phyloP scores from a whole-genome alignment of 495 filamentous ascomycete genomes.

The Daldinia concentrica region DNA sequence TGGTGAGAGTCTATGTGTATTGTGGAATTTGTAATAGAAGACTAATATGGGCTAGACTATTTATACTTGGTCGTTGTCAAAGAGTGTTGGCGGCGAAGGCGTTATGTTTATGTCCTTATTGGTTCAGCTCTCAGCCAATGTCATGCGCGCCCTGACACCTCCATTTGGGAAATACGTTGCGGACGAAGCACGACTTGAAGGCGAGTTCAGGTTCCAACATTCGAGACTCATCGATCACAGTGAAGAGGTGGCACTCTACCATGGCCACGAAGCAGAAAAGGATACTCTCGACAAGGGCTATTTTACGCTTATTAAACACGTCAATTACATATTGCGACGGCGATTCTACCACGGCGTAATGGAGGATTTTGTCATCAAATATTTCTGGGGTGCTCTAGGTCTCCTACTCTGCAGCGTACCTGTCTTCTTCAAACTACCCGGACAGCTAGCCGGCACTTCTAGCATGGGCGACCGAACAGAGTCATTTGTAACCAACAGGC shows the following conservation, averaged over 20 bases:
- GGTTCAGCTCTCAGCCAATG: conserved; percentile 88
- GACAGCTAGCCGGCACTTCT: conserved; percentile 63
- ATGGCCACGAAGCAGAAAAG: conserved; percentile 95
- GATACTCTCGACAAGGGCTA: conserved; percentile 98
- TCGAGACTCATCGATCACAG: conserved; percentile 92
- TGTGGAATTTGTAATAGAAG: neutral
- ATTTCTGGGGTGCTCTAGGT: conserved; percentile 96
- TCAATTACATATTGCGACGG: conserved; percentile 90
- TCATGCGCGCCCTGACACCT: conserved; percentile 96
- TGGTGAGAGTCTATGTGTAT: conserved; percentile 60
- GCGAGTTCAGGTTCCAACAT: conserved; percentile 96
- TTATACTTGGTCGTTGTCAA: conserved; percentile 92
- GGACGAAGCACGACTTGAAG: conserved; percentile 92
- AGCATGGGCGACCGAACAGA: conserved; percentile 93
- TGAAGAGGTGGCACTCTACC: conserved; percentile 93
- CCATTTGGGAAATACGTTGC: conserved; percentile 98
- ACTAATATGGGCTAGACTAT: conserved; percentile 62
- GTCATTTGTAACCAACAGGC: conserved; percentile 92
- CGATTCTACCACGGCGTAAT: conserved; percentile 96
- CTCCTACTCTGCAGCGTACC: conserved; percentile 94
- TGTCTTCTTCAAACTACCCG: conserved; percentile 93
- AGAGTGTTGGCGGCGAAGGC: conserved; percentile 93
- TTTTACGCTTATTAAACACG: conserved; percentile 98
- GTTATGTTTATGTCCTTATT: conserved; percentile 92
- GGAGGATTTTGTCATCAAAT: conserved; percentile 99